These are phyloP conservation scores for Claviceps africana DNA, from an alignment of 2,329 filamentous ascomycete genomes.

Conservation along the genomic window DNA sequence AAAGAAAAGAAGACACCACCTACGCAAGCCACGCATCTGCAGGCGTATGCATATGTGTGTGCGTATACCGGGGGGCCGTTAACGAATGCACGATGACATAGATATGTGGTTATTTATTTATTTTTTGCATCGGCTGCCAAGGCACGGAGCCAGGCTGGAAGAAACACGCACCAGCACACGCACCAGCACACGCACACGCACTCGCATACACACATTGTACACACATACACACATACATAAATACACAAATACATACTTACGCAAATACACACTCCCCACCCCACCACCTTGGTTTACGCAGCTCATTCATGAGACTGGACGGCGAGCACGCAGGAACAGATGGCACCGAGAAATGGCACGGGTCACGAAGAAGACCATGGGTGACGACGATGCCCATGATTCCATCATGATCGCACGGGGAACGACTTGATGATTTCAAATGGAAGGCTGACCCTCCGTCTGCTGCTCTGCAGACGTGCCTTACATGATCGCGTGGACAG, in stretches of 20 bases:
- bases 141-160: too few species aligned
- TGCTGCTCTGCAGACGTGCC: constrained; percentile 9
- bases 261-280: too few species aligned
- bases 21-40: not conserved
- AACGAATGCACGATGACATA: not conserved
- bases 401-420: not conserved
- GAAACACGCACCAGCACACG: too few species aligned
- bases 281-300: not conserved
- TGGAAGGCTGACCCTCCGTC: constrained; percentile 8
- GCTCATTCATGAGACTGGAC: not conserved
- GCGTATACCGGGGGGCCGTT: not conserved
- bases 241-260: too few species aligned
- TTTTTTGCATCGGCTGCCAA: not conserved
- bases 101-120: too few species aligned
- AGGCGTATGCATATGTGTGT: not conserved
- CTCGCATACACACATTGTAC: too few species aligned
- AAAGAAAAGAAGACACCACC: not conserved
- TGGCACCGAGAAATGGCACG: not conserved
- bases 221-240: too few species aligned
- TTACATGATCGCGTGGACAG: constrained; percentile 18
- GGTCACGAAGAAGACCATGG: not conserved
- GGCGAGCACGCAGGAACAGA: constrained; percentile 4
- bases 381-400: not conserved
- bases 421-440: not conserved
- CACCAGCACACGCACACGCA: too few species aligned